Evolutionary conservation across 164 flowering plant species (phyloP).

Genomic region (Annona squamosa): DNA sequence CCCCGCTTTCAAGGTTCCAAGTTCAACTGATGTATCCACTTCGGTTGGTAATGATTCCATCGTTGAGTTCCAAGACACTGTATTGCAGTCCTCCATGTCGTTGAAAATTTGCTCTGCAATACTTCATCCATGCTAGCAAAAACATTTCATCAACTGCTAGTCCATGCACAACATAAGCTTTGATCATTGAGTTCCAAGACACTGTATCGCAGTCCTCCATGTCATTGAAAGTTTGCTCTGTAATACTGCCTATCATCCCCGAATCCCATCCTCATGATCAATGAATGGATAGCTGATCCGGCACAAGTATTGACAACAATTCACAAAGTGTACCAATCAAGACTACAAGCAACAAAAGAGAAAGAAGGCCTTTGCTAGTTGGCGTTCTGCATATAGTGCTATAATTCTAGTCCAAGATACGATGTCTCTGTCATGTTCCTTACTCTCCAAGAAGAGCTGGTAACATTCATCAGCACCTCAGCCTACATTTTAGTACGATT

Average conservation of each 20-base stretch:
- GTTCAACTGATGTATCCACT: too few species aligned
- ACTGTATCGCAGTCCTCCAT: constrained; percentile 39
- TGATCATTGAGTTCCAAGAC: constrained; percentile 82
- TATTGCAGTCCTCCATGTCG: too few species aligned
- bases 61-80: too few species aligned
- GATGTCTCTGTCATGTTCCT: constrained; percentile 39
- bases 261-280: constrained; percentile 41
- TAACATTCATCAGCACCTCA: constrained; percentile 37
- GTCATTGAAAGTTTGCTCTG: constrained; percentile 42
- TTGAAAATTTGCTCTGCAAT: too few species aligned
- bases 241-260: constrained; percentile 48
- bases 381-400: constrained; percentile 41
- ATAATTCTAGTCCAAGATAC: constrained; percentile 75
- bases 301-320: constrained; percentile 69
- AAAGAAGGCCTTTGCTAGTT: constrained; percentile 43
- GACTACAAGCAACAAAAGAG: constrained; percentile 38
- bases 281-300: constrained; percentile 44
- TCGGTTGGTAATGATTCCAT: too few species aligned
- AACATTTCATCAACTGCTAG: constrained; percentile 45
- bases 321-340: constrained; percentile 53
- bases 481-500: constrained; percentile 50
- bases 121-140: constrained; percentile 46
- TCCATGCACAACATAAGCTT: constrained; percentile 71
- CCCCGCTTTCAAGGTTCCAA: too few species aligned
- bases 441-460: constrained; percentile 42